Base-by-base conservation (phyloP, 768 basidiomycete genomes). In the Tulasnella sp. region DNA sequence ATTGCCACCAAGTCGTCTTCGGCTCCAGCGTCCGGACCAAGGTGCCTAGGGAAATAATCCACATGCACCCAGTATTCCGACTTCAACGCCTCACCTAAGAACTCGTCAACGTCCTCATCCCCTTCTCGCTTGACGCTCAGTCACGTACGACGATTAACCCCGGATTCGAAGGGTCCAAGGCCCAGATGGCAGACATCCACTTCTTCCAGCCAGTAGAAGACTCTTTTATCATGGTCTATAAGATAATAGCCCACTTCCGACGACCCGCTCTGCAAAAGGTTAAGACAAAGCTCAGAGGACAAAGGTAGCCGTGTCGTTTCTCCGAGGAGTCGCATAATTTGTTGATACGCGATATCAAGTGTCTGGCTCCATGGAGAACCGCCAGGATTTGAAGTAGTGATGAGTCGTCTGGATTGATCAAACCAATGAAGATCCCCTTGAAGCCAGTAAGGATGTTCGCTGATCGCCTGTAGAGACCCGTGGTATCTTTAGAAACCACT, bases 51-150 rank as follows among this genome's bases (percentile, higher is more conserved):
- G 18, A 18, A 77, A 50, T 77, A 58, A 22, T 77, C 76, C 11
- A 77, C 41, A 48, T 77, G 76, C 8, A 50, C 34, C 76, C 76
- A 77, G 41, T 77, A 77, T 50, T 77, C 76, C 1, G 76, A 46
- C 16, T n/a, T 48, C 42, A 77, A 16, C 9, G 50, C 24, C n/a
- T 16, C 34, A 24, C 48, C 76, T 77, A 50, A 9, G 58, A 60
- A 60, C 24, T 9, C 46, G 46, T 46, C 18, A 46, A 20, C 11
- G 18, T 14, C 46, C 37, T 37, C 37, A 37, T 44, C 11, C 7
- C 12, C 6, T 37, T 14, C 48, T 40, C 24, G 5, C 3, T 7
- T 31, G 11, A 11, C 2, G 42, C 20, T 8, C 20, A 28, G 22
- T 40, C 34, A 44, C 20, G 31, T 34, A 34, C 58, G 58, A 60